Evolutionary conservation across 352 stramenopile genomes (phyloP).

Genomic region (Phytopythium oedochilum): DNA sequence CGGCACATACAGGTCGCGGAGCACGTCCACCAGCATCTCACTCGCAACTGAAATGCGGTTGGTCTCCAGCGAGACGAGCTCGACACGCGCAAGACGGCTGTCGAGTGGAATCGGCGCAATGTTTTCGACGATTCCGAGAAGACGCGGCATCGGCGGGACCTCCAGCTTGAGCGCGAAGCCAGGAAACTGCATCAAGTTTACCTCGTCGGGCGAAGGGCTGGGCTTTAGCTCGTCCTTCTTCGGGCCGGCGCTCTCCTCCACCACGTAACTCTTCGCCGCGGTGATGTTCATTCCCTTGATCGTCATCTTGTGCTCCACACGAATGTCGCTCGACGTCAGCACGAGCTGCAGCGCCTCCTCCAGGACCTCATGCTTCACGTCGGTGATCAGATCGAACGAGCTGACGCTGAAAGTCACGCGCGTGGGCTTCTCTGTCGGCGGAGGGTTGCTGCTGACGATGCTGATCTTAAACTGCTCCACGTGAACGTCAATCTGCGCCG

Average conservation of each 20-base stretch:
- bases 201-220: slow-evolving; percentile 14
- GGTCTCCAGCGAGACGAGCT: slow-evolving; percentile 29
- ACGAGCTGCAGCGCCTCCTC: slow-evolving; percentile 45
- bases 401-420: slow-evolving; percentile 26
- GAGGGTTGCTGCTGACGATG: slow-evolving; percentile 24
- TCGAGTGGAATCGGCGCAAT: slow-evolving; percentile 44
- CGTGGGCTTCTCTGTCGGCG: slow-evolving; percentile 24
- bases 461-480: slow-evolving; percentile 35
- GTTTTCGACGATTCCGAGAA: slow-evolving; percentile 54
- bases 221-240: slow-evolving; percentile 19
- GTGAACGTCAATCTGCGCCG: slow-evolving; percentile 56
- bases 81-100: slow-evolving; percentile 32
- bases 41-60: slow-evolving; percentile 36
- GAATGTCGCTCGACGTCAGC: slow-evolving; percentile 43
- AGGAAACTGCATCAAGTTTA: slow-evolving; percentile 31
- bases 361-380: slow-evolving; percentile 37
- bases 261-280: slow-evolving; percentile 20
- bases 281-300: slow-evolving; percentile 46
- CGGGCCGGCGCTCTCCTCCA: slow-evolving; percentile 14
- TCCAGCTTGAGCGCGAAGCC: slow-evolving; percentile 40
- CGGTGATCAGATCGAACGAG: slow-evolving; percentile 32
- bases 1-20: slow-evolving; percentile 52
- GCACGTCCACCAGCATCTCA: slow-evolving; percentile 36
- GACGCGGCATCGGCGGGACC: slow-evolving; percentile 45
- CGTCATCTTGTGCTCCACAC: slow-evolving; percentile 37